These are phyloP conservation scores for Pleurotus cornucopiae DNA, from an alignment of 768 basidiomycete genomes.

Conservation along the genomic window DNA sequence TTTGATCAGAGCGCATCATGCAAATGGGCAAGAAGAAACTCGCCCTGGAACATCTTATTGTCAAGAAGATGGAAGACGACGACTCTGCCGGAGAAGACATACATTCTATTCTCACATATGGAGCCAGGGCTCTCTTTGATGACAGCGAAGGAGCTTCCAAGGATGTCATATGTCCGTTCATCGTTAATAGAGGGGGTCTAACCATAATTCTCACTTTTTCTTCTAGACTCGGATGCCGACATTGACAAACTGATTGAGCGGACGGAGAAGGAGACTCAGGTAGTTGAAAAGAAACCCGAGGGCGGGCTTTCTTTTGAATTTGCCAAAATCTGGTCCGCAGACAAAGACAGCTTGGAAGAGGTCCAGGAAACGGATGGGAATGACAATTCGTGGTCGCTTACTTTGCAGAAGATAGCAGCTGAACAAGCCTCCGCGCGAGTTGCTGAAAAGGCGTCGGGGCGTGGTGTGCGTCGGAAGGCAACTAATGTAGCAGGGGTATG, in stretches of 20 bases:
- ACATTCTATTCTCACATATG: constrained; percentile 85
- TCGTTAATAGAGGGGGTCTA: neutral
- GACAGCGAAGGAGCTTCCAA: constrained; percentile 45
- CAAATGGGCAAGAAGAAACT: constrained; percentile 95
- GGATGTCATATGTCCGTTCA: constrained; percentile 60
- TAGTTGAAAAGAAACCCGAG: constrained; percentile 41
- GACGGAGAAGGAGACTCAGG: constrained; percentile 69
- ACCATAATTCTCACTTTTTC: neutral
- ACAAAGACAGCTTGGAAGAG: constrained; percentile 69
- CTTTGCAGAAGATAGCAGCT: constrained; percentile 49
- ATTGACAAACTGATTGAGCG: constrained; percentile 85
- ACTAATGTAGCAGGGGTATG: constrained; percentile 36
- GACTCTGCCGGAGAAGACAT: constrained; percentile 68
- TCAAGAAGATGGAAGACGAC: constrained; percentile 92
- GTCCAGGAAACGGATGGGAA: constrained; percentile 44
- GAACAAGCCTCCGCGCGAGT: constrained; percentile 37
- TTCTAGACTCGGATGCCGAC: constrained; percentile 70
- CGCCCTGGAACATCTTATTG: constrained; percentile 90
- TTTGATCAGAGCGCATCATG: constrained; percentile 74
- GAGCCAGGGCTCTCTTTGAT: constrained; percentile 83
- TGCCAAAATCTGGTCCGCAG: constrained; percentile 89
- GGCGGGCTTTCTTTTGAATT: constrained; percentile 71
- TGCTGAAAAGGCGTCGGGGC: constrained; percentile 57
- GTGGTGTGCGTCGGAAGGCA: constrained; percentile 73
- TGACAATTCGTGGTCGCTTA: constrained; percentile 78